Conservation (phyloP, 768 basidiomycete species). For the Boletus vermiculosoides region DNA sequence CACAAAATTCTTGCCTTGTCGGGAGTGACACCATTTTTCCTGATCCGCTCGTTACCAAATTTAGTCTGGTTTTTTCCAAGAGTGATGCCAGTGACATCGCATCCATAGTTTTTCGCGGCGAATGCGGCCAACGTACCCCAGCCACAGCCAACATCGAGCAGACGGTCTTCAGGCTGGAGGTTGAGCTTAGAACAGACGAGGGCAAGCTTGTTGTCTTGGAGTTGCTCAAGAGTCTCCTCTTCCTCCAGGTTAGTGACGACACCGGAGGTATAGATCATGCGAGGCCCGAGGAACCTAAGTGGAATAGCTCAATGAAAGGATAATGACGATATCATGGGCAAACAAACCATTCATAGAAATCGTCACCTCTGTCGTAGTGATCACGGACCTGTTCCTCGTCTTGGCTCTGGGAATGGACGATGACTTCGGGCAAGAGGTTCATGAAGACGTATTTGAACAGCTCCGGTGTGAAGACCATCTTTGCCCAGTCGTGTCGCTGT, state of each 20-base stretch:
- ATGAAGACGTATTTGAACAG: slow-evolving; percentile 93
- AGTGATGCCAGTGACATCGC: slow-evolving; percentile 94
- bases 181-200: slow-evolving; percentile 94
- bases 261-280: slow-evolving; percentile 98
- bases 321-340: neutral
- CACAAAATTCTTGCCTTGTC: slow-evolving; percentile 88
- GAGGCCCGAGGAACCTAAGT: slow-evolving; percentile 84
- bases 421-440: slow-evolving; percentile 88
- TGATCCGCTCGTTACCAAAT: slow-evolving; percentile 89
- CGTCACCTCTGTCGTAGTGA: slow-evolving; percentile 95
- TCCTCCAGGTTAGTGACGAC: slow-evolving; percentile 68
- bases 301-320: neutral
- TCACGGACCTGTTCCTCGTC: slow-evolving; percentile 95
- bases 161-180: slow-evolving; percentile 79
- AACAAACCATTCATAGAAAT: slow-evolving; percentile 83
- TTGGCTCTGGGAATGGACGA: slow-evolving; percentile 86
- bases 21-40: slow-evolving; percentile 66
- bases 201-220: slow-evolving; percentile 98
- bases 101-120: slow-evolving; percentile 96
- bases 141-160: slow-evolving; percentile 88
- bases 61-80: slow-evolving; percentile 87
- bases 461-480: slow-evolving; percentile 85
- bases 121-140: slow-evolving; percentile 97
- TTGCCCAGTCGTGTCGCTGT: slow-evolving; percentile 93
- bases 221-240: slow-evolving; percentile 83